Base-by-base conservation (phyloP, 257 asterid genomes). In the Echium plantagineum region DNA sequence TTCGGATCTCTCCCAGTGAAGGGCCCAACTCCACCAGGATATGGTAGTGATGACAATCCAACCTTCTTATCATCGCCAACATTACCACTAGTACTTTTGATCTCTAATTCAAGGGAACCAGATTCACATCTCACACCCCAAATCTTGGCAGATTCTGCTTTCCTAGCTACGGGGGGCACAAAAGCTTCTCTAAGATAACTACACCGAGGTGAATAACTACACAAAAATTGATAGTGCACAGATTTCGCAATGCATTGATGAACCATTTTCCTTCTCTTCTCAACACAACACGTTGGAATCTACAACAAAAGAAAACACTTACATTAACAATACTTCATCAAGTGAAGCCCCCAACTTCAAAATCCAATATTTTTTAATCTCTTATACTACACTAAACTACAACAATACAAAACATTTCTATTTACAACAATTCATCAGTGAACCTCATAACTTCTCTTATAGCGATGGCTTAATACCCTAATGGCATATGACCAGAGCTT, bases 1-100 rank as follows among this genome's bases (percentile, higher is more conserved):
- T 59, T 61, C 7, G 95, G 94, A 71, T 91, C 96, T 52, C 94
- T 81, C 21, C 96, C 98, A 17, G 98, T 91, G 71, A 65, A 74
- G 0, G 82, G 86, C 15, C 95, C 87, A 74, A 81, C 19, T 9
- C 82, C 85, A 17, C 78, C 86, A 0, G 85, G 81, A 60, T 76
- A 78, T 2, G 86, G 73, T 18, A 67, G 61, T 15, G 61, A 26
- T 15, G 24, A 10, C 8, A 52, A 10, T 24, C 20, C 55, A 15
- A n/a, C 20, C 51, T 58, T 30, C 20, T 10, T 3, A 56, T 18
- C 21, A 53, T 32, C 42, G 6, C 26, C 17, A 52, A 16, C 1
- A n/a, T 22, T 31, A 58, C 55, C n/a, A 10, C 22, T 6, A 42
- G 22, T 2, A 52, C 24, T 54, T 32, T 7, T 26, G 15, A 20